A percentile compares a stretch with the other conserved stretches of the same genome.
These are phyloP conservation scores for Pichia sp. DNA, from an alignment of 1,139 yeast genomes.

Conservation along the genomic window DNA sequence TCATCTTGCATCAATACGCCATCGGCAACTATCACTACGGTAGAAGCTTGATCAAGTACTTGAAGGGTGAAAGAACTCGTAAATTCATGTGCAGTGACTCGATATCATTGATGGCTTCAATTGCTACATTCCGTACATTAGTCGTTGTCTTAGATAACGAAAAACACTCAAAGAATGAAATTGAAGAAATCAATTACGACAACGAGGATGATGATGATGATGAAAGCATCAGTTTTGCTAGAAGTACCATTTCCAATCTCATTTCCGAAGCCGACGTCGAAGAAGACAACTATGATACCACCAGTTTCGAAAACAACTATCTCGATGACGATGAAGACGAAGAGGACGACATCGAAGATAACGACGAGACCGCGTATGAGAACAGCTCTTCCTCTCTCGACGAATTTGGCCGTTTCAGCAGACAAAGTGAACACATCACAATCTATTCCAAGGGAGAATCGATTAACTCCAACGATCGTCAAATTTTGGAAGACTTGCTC, in stretches of 20 bases:
- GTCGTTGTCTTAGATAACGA: slow-evolving; percentile 21
- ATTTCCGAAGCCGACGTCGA: not conserved
- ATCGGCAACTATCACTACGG: slow-evolving; percentile 23
- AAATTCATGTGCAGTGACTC: slow-evolving; percentile 19
- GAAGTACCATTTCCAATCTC: not conserved
- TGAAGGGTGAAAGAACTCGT: slow-evolving; percentile 16
- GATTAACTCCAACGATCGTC: slow-evolving; percentile 4
- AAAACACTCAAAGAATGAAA: not conserved
- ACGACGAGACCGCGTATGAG: too few relatives aligned
- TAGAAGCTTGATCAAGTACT: slow-evolving; percentile 24
- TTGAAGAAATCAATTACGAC: too few relatives aligned
- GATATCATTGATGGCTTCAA: slow-evolving; percentile 28
- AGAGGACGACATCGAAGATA: not conserved
- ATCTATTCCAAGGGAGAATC: not conserved
- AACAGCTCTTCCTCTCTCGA: not conserved
- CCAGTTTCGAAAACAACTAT: too few relatives aligned
- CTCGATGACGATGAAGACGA: not conserved
- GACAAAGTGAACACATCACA: not conserved
- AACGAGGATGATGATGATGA: not conserved
- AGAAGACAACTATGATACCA: not conserved
- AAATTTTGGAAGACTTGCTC: slow-evolving; percentile 16
- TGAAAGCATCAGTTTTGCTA: not conserved
- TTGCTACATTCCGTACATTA: slow-evolving; percentile 27
- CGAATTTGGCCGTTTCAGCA: not conserved
- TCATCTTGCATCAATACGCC: slow-evolving; percentile 29